A percentile compares a stretch with the other conserved stretches of the same genome.
Evolutionary conservation across 371 early-diverging fungal genomes (phyloP).

Genomic region (Batkoa obscura): DNA sequence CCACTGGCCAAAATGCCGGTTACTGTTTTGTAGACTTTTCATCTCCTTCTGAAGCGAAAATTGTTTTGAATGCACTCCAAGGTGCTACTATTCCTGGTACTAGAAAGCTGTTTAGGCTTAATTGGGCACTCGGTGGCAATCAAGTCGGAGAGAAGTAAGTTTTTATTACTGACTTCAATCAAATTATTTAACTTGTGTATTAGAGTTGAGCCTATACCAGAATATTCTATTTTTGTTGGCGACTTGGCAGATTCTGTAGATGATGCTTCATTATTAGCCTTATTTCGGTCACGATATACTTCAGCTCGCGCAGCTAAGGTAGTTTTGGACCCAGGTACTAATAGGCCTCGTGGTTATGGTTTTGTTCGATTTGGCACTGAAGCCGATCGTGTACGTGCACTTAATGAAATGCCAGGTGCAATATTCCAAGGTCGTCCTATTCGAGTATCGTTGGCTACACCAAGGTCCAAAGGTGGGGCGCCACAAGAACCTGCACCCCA

Average conservation of each 20-base stretch:
- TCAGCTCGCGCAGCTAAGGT: conserved; percentile 64
- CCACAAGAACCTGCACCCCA: background rate
- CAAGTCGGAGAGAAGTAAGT: conserved; percentile 2
- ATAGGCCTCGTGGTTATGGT: conserved; percentile 43
- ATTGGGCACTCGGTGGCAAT: conserved; percentile 75
- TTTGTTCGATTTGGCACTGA: conserved; percentile 64
- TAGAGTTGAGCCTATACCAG: conserved; percentile 37
- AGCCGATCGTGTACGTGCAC: conserved; percentile 46
- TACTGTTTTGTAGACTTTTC: conserved; percentile 63
- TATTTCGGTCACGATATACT: conserved; percentile 35
- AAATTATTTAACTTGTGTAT: conserved; percentile 4
- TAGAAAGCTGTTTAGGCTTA: conserved; percentile 59
- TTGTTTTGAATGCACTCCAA: conserved; percentile 42
- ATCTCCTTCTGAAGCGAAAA: conserved; percentile 33
- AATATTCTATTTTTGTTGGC: conserved; percentile 74
- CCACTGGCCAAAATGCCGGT: conserved; percentile 31
- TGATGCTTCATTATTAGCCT: conserved; percentile 35
- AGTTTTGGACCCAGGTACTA: conserved; percentile 54
- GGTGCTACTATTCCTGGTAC: conserved; percentile 66
- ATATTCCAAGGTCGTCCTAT: conserved; percentile 55
- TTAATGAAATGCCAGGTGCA: conserved; percentile 61
- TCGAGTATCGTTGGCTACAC: conserved; percentile 69
- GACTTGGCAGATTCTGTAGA: conserved; percentile 60
- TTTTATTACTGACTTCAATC: background rate
- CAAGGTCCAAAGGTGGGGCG: conserved; percentile 29